These are phyloP conservation scores for Actinomortierella wolfii DNA, from an alignment of 371 early-diverging fungal species.

Conservation along the genomic window DNA sequence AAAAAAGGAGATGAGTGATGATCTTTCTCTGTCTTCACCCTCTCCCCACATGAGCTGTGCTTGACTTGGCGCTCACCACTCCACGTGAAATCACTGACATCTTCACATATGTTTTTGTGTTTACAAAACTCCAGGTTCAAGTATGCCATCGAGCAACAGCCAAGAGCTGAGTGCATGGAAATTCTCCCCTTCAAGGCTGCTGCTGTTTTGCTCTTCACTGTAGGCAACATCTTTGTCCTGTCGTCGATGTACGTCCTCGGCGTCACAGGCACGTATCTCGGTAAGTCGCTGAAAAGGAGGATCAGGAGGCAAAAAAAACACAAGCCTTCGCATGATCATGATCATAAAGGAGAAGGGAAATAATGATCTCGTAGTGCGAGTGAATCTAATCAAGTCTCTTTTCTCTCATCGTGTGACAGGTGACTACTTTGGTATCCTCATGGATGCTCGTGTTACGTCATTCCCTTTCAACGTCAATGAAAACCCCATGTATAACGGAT, in stretches of 20 bases:
- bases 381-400: neutral
- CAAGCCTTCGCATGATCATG: too few species aligned
- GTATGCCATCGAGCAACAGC: conserved; percentile 71
- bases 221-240: conserved; percentile 82
- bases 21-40: neutral
- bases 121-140: conserved; percentile 54
- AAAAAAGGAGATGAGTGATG: neutral
- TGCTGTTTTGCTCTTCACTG: conserved; percentile 58
- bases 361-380: neutral
- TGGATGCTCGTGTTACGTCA: conserved; percentile 83
- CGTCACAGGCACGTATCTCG: conserved; percentile 89
- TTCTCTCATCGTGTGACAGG: conserved; percentile 52
- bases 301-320: neutral
- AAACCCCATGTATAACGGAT: conserved; percentile 95
- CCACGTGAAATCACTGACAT: too few species aligned
- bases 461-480: conserved; percentile 92
- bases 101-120: too few species aligned
- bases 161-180: conserved; percentile 57
- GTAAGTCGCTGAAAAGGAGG: conserved; percentile 44
- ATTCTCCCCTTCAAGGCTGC: conserved; percentile 48
- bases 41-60: too few species aligned
- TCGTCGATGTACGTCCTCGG: conserved; percentile 88
- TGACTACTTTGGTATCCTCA: conserved; percentile 94
- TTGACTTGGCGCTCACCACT: too few species aligned
- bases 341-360: too few species aligned